Base-by-base conservation (phyloP, 495 filamentous ascomycete species). In the Chaetomium fimeti region DNA sequence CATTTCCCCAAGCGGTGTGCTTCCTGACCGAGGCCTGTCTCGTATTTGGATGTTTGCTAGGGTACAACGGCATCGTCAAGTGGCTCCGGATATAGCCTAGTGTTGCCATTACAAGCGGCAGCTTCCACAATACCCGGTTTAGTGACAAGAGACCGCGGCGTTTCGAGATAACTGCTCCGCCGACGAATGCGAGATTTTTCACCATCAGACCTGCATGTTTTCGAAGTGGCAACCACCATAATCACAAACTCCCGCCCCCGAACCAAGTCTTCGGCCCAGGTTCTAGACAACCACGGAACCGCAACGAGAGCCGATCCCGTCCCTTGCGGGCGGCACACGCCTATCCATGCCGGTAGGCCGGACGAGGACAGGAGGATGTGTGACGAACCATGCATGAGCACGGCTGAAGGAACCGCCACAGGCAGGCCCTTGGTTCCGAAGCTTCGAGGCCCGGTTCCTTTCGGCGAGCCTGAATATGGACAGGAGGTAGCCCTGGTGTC, bases 321-420 rank as follows among this genome's bases (percentile, higher is more conserved):
- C 24, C 28, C 32, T 32, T 56, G 53, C 32, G 29, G 20, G 29
- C 18, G 27, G 51, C 13, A 15, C 51, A 53, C 12, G 7, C 4
- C 7, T 28, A 22, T 25, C 51, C 16, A 38, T 38, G 53, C 53
- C 55, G 36, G 55, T 22, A 42, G 11, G 2, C 5, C 47, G 51
- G 29, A 12, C 40, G 42, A n/a, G 53, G 58, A 53, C 54, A 53
- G 61, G 53, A 60, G 32, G n/a, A 43, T 27, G 64, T 71, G 67
- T 70, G 67, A 67, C 52, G 59, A 63, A 29, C 22, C 45, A 29
- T 74, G 68, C 66, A 70, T 64, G 56, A 65, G 48, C 25, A 68
- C 68, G 71, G 67, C 64, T 62, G 60, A 66, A 69, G 60, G 68
- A 61, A 64, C 48, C n/a, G 43, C 36, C 20, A 54, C 51, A 52